phyloP scores from a whole-genome alignment of 208 protist genomes.

The Endotrypanum monterogeii region DNA sequence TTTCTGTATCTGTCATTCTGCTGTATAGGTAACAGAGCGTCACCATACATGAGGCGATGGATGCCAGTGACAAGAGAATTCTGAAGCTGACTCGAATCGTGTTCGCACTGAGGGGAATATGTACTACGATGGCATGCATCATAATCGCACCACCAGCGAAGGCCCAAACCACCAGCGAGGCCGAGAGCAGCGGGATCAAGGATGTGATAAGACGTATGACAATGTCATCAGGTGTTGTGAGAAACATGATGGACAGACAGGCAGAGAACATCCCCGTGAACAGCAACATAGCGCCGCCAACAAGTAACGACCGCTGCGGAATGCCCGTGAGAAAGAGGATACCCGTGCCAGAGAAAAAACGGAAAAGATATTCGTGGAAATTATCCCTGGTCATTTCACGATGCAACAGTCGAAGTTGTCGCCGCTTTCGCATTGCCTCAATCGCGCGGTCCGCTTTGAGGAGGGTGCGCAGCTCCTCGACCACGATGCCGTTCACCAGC shows the following conservation, averaged over 20 bases:
- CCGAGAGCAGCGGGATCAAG: background rate
- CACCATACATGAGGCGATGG: background rate
- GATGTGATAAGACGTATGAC: background rate
- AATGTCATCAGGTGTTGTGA: background rate
- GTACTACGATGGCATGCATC: background rate
- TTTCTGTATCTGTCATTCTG: background rate
- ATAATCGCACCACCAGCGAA: background rate
- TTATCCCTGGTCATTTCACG: too few species aligned
- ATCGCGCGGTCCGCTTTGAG: conserved; percentile 61
- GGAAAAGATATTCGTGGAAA: conserved; percentile 17
- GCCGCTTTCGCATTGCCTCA: conserved; percentile 34
- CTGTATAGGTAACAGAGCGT: background rate
- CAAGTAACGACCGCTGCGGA: conserved; percentile 51
- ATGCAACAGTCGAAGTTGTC: too few species aligned
- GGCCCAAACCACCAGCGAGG: background rate
- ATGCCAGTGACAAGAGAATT: background rate
- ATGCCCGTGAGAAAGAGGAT: conserved; percentile 66
- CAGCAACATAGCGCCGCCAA: conserved; percentile 41
- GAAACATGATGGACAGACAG: background rate
- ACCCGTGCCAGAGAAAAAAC: conserved; percentile 51
- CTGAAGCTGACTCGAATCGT: background rate
- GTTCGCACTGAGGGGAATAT: background rate
- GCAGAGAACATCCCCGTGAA: too few species aligned
- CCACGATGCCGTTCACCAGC: conserved; percentile 43
- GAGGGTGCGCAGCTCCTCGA: conserved; percentile 65